Evolutionary conservation across 306 rosid genomes (phyloP).

Genomic region (Vicia faba): DNA sequence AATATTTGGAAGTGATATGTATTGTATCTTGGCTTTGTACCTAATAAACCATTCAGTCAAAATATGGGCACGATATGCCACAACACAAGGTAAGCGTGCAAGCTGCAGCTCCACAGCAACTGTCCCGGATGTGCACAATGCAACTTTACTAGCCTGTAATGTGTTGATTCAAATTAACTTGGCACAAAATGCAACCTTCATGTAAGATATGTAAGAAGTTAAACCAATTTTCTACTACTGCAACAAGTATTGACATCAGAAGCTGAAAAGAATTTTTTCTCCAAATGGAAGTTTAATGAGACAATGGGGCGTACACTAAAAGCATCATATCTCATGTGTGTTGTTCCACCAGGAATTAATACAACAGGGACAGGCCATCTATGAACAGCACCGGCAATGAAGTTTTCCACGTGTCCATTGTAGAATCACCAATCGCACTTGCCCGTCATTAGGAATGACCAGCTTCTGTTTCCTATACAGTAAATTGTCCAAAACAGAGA

Average conservation of each 20-base stretch:
- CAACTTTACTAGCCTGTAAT: constrained; percentile 83
- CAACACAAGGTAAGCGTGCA: constrained; percentile 79
- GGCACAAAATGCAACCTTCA: constrained; percentile 20
- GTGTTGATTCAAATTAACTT: constrained; percentile 30
- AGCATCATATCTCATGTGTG: constrained; percentile 72
- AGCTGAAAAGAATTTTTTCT: not conserved
- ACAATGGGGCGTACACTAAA: constrained; percentile 62
- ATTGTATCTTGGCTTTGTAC: constrained; percentile 63
- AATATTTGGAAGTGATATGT: constrained; percentile 86
- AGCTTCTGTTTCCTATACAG: too few species aligned
- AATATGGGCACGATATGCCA: constrained; percentile 85
- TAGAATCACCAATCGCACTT: too few species aligned
- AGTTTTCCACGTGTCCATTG: constrained; percentile 67
- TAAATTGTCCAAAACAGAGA: too few species aligned
- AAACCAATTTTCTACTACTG: constrained; percentile 5
- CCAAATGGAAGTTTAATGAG: constrained; percentile 14
- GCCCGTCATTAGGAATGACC: too few species aligned
- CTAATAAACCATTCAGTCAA: constrained; percentile 77
- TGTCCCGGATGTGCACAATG: constrained; percentile 91
- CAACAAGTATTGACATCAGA: not conserved
- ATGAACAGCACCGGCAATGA: constrained; percentile 48
- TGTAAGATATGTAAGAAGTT: constrained; percentile 13
- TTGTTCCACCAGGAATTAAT: constrained; percentile 71
- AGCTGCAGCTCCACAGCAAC: constrained; percentile 82
- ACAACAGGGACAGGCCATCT: constrained; percentile 77